Evolutionary conservation across 805 yeast species (phyloP), one percentile per base, ranked within the genome.

Genomic region (Priceomyces fermenticarens): DNA sequence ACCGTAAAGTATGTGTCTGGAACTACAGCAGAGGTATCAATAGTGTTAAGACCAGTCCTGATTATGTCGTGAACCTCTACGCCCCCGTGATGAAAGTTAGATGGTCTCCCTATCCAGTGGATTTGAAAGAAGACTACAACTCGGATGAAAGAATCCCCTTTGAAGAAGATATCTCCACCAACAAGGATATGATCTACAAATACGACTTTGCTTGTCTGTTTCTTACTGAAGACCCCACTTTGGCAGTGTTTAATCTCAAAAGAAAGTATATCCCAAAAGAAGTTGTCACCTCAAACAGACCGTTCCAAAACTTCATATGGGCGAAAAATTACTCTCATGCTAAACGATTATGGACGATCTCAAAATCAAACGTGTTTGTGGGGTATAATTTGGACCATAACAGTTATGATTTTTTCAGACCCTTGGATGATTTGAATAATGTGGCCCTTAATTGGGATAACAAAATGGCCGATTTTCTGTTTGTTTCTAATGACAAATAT

Each of bases 1-100:
- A 93, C 62, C 83, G 85, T 39, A 83, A 81, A 49, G 70, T 85
- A 28, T 88, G 85, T 45, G 80, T 85, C 3, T 88, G 95, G 91
- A 83, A 67, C 41, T 70, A 64, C 45, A 58, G 65, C 2, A 72
- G 66, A 11, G 30, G 49, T 5, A 29, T 51, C 3, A 29, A 33
- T 13, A 40, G 35, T 15, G 48, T 49, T 36, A 48, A 58, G 38
- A 40, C 46, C 28, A 38, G 63, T 3, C 96, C 97, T 0, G 91
- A 87, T 27, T 76, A 77, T 48, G 81, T 81, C 10, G 75, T 91
- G 10, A 74, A 77, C 48, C 80, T 95, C 0, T 81, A 93, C 7
- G 84, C 84, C 11, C 86, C 96, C 0, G 84, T 91, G 1, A 79
- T 84, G 50, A 85, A 81, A 49, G 89, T 83, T 0, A 61, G 82